Conservation (phyloP, 164 flowering plant species). For the Umbellularia californica region DNA sequence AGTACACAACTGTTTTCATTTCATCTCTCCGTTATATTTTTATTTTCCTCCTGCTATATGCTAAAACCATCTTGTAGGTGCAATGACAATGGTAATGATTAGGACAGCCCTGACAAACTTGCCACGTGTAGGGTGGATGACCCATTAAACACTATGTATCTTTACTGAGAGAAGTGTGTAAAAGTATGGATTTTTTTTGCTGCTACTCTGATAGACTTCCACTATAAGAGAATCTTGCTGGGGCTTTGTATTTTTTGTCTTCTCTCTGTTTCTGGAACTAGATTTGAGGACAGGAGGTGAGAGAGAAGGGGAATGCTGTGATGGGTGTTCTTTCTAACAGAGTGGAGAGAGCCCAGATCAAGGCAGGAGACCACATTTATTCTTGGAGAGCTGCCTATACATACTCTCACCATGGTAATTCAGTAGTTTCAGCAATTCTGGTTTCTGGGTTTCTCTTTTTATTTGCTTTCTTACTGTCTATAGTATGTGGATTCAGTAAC, state of each 20-base stretch:
- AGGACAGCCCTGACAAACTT: not conserved
- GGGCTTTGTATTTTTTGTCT: not conserved
- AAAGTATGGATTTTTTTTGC: not conserved
- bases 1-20: not conserved
- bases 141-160: not conserved
- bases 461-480: not conserved
- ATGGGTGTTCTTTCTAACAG: conserved; percentile 87
- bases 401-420: conserved; percentile 91
- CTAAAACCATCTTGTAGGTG: not conserved
- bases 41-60: no score
- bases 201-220: not conserved
- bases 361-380: conserved; percentile 92
- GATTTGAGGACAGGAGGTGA: not conserved
- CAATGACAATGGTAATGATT: not conserved
- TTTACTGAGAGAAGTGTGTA: not conserved
- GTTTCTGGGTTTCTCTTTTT: not conserved
- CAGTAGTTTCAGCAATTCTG: not conserved
- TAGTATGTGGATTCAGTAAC: not conserved
- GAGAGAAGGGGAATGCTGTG: conserved; percentile 12
- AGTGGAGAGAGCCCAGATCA: conserved; percentile 67
- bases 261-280: not conserved
- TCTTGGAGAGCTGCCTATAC: conserved; percentile 84
- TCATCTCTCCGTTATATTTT: not conserved
- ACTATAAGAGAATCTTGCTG: not conserved
- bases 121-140: not conserved